A percentile compares a stretch with the other conserved stretches of the same genome.
phyloP scores from a whole-genome alignment of 495 filamentous ascomycete species.

The Penicillium paradoxum region DNA sequence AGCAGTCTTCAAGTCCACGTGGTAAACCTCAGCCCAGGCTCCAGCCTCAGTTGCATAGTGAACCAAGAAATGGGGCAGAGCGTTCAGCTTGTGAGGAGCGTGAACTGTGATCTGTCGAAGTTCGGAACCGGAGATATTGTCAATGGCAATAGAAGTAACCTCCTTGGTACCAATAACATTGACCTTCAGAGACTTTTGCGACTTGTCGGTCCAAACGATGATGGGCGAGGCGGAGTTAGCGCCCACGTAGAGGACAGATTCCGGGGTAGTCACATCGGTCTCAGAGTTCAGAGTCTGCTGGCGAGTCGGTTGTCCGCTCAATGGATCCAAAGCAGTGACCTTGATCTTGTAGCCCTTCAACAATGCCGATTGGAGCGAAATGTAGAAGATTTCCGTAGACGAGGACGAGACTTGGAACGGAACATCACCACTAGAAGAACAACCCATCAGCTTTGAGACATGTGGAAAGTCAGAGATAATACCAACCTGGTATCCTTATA shows the following conservation, averaged over 20 bases:
- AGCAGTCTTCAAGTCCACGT: constrained; percentile 64
- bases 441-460: constrained; percentile 19
- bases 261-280: constrained; percentile 58
- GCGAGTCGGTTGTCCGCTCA: constrained; percentile 61
- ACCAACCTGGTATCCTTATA: constrained; percentile 55
- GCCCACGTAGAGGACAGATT: constrained; percentile 74
- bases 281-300: constrained; percentile 67
- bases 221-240: constrained; percentile 78
- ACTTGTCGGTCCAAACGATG: constrained; percentile 74
- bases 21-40: constrained; percentile 82
- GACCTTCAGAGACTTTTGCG: constrained; percentile 62
- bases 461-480: not conserved
- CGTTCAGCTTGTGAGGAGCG: constrained; percentile 63
- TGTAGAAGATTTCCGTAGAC: constrained; percentile 65
- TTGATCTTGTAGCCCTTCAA: constrained; percentile 66
- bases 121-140: constrained; percentile 50
- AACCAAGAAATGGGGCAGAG: constrained; percentile 75
- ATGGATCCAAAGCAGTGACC: constrained; percentile 63
- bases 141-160: constrained; percentile 45
- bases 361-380: constrained; percentile 65
- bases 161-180: constrained; percentile 76
- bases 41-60: constrained; percentile 67
- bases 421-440: constrained; percentile 51
- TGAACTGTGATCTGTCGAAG: constrained; percentile 66
- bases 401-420: constrained; percentile 79